Conservation (phyloP, 23 red algal species). For the Cyanidiococcus yangmingshanensis region DNA sequence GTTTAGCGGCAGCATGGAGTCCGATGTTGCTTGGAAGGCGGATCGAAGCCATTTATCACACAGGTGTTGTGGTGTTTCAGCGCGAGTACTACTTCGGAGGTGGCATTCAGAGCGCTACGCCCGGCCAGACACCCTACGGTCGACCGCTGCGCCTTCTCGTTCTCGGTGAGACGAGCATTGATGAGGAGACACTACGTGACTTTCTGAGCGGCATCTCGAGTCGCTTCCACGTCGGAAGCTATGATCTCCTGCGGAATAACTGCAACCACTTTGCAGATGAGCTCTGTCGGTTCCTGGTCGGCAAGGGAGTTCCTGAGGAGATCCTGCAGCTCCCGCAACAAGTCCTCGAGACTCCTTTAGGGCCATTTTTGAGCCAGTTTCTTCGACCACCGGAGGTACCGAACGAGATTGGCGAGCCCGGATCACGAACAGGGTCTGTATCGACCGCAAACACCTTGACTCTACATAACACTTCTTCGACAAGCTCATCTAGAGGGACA, state of each 20-base stretch:
- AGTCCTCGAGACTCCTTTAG: slow-evolving; percentile 62
- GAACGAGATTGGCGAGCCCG: too few species aligned
- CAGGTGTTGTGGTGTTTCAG: slow-evolving; percentile 61
- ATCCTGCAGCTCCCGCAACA: slow-evolving; percentile 71
- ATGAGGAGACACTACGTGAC: slow-evolving; percentile 36
- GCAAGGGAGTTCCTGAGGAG: slow-evolving; percentile 53
- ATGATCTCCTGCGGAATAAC: slow-evolving; percentile 84
- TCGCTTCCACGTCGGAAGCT: slow-evolving; percentile 33
- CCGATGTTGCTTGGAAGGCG: slow-evolving; percentile 52
- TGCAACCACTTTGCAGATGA: slow-evolving; percentile 92
- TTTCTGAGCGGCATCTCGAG: slow-evolving; percentile 46
- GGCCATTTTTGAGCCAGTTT: slow-evolving; percentile 59
- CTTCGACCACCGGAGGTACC: slow-evolving; percentile 22
- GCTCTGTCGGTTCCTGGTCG: slow-evolving; percentile 54
- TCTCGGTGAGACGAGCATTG: slow-evolving; percentile 57
- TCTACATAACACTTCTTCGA: too few species aligned
- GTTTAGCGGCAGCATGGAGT: slow-evolving; percentile 63
- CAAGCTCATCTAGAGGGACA: too few species aligned
- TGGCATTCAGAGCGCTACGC: slow-evolving; percentile 65
- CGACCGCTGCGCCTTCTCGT: slow-evolving; percentile 28
- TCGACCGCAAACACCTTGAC: too few species aligned
- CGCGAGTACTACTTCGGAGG: slow-evolving; percentile 94
- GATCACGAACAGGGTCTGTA: too few species aligned
- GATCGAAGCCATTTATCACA: slow-evolving; percentile 91
- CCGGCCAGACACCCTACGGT: slow-evolving; percentile 73